These are phyloP conservation scores for Hyaloscypha bicolor DNA, from an alignment of 495 filamentous ascomycete species.

Conservation along the genomic window DNA sequence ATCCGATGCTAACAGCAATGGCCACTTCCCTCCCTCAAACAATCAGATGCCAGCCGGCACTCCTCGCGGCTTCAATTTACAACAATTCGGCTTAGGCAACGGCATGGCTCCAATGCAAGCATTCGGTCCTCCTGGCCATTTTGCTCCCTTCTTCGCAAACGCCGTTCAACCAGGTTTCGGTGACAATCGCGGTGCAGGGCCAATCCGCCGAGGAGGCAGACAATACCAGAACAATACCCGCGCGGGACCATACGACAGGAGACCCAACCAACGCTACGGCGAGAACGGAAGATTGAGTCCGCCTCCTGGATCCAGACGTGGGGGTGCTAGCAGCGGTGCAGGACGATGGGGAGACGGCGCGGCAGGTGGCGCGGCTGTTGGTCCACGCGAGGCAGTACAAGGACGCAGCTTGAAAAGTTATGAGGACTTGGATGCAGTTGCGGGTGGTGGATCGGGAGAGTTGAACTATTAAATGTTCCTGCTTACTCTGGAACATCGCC, in stretches of 20 bases:
- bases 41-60: constrained; percentile 78
- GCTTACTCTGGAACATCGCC: too few relatives aligned
- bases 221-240: constrained; percentile 28
- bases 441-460: constrained; percentile 59
- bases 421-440: constrained; percentile 88
- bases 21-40: constrained; percentile 82
- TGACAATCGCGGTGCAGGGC: constrained; percentile 41
- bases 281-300: constrained; percentile 35
- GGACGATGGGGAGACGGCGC: constrained; percentile 66
- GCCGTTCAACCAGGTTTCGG: constrained; percentile 50
- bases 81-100: constrained; percentile 53
- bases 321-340: constrained; percentile 45
- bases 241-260: constrained; percentile 34
- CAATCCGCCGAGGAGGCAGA: constrained; percentile 46
- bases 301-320: constrained; percentile 36
- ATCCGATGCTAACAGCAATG: constrained; percentile 96
- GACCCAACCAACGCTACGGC: constrained; percentile 35
- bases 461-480: constrained; percentile 54
- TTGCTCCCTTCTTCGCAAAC: constrained; percentile 60
- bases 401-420: constrained; percentile 93
- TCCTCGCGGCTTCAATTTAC: constrained; percentile 86
- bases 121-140: constrained; percentile 46
- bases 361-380: constrained; percentile 68
- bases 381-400: constrained; percentile 82
- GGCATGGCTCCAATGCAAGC: constrained; percentile 56